Evolutionary conservation across 2,329 filamentous ascomycete species (phyloP).

Genomic region (Pseudogymnoascus sp.): DNA sequence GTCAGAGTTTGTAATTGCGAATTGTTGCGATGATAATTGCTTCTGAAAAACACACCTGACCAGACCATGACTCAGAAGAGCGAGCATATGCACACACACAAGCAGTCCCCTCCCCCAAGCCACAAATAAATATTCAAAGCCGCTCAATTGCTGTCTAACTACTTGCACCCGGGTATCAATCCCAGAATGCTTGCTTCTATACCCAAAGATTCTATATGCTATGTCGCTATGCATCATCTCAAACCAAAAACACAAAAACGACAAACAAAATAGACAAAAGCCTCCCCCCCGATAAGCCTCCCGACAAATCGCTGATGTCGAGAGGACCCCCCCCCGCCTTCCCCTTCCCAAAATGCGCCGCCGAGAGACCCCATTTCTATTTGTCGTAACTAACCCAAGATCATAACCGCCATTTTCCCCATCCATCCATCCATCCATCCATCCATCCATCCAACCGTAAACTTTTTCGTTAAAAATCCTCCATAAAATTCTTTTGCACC

Average conservation of each 20-base stretch:
- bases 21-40: background rate
- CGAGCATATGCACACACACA: background rate
- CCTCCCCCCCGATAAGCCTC: background rate
- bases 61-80: background rate
- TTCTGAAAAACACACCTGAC: background rate
- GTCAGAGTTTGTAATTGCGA: background rate
- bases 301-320: background rate
- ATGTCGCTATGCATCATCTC: conserved; percentile 3
- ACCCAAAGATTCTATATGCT: conserved; percentile 3
- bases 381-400: background rate
- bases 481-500: background rate
- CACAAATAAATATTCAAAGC: background rate
- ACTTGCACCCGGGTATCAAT: background rate
- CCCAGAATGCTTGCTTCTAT: background rate
- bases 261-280: conserved; percentile 5
- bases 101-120: background rate
- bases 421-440: background rate
- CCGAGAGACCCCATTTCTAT: conserved; percentile 6
- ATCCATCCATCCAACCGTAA: background rate
- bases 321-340: background rate
- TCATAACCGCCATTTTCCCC: background rate
- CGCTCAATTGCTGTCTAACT: conserved; percentile 7
- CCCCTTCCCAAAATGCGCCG: background rate
- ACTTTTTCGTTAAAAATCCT: background rate
- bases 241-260: background rate